A percentile compares a stretch with the other conserved stretches of the same genome.
Conservation (phyloP, 2,329 filamentous ascomycete genomes). For the Gaeumannomyces sp. region DNA sequence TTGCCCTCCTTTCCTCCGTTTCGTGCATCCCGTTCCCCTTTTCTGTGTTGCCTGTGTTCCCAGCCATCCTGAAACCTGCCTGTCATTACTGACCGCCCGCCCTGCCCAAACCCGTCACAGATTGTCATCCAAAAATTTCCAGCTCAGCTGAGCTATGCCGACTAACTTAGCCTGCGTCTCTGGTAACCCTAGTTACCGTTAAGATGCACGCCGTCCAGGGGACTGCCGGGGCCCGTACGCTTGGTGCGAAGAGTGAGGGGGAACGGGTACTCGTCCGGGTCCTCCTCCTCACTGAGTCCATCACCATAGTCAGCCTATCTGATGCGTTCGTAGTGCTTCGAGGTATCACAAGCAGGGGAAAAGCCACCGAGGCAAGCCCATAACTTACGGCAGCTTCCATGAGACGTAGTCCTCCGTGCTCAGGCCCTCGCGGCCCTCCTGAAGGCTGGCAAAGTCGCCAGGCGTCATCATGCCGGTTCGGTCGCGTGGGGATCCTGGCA, state of each 20-base stretch:
- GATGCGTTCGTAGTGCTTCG: too few species aligned
- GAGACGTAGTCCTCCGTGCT: slow-evolving; percentile 97
- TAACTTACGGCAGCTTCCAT: slow-evolving; percentile 93
- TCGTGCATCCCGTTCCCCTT: not conserved
- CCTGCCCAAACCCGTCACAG: not conserved
- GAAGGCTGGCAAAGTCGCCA: slow-evolving; percentile 92
- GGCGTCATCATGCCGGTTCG: slow-evolving; percentile 98
- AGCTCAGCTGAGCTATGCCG: too few species aligned
- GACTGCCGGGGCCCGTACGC: slow-evolving; percentile 34
- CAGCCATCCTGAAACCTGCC: not conserved
- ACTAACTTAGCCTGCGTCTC: not conserved
- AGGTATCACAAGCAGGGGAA: not conserved
- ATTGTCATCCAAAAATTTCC: not conserved
- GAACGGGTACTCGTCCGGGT: slow-evolving; percentile 66
- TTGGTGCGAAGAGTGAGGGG: slow-evolving; percentile 52
- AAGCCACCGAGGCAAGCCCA: not conserved
- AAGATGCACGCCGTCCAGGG: slow-evolving; percentile 34
- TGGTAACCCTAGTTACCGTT: slow-evolving; percentile 30
- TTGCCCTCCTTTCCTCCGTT: not conserved
- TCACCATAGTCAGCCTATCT: not conserved
- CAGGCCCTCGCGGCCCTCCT: slow-evolving; percentile 87
- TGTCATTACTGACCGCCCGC: not conserved
- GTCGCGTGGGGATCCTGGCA: slow-evolving; percentile 87
- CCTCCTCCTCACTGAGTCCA: slow-evolving; percentile 74
- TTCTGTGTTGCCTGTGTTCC: not conserved